Conservation (phyloP, 805 yeast species). For the Wickerhamiella cacticola region DNA sequence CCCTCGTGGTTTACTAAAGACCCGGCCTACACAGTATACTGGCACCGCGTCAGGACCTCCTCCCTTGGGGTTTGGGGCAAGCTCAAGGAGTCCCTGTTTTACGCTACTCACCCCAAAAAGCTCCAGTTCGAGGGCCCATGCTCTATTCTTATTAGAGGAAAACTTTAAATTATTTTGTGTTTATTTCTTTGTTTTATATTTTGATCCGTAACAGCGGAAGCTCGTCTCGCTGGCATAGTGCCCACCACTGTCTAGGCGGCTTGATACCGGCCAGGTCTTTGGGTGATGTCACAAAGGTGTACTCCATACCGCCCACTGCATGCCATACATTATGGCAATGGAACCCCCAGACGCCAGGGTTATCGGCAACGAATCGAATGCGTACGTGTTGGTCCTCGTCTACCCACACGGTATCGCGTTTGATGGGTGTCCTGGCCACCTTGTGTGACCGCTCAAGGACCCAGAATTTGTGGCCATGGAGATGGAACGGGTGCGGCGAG, state of each 20-base stretch:
- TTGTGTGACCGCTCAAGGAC: slow-evolving; percentile 42
- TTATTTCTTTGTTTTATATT: not conserved
- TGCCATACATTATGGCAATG: slow-evolving; percentile 51
- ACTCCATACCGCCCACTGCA: slow-evolving; percentile 11
- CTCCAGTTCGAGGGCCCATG: slow-evolving; percentile 9
- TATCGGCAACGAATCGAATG: slow-evolving; percentile 63
- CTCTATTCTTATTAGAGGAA: slow-evolving; percentile 3
- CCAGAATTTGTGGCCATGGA: slow-evolving; percentile 84
- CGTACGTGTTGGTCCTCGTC: slow-evolving; percentile 55
- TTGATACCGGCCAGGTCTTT: not conserved
- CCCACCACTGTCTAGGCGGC: slow-evolving; percentile 2
- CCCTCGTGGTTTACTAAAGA: slow-evolving; percentile 6
- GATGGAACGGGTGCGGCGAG: slow-evolving; percentile 88
- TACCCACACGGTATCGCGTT: slow-evolving; percentile 61
- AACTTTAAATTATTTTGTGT: not conserved
- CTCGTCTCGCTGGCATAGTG: not conserved
- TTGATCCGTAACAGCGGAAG: not conserved
- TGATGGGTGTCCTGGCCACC: slow-evolving; percentile 32
- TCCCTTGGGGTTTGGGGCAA: not conserved
- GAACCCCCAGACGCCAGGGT: slow-evolving; percentile 92
- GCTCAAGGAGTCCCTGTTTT: not conserved
- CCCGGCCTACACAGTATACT: slow-evolving; percentile 5
- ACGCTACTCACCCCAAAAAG: slow-evolving; percentile 4
- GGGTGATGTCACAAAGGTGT: slow-evolving; percentile 1
- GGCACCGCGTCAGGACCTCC: slow-evolving; percentile 8